phyloP scores from a whole-genome alignment of 2,329 filamentous ascomycete species.

The Hypoxylon sp. region DNA sequence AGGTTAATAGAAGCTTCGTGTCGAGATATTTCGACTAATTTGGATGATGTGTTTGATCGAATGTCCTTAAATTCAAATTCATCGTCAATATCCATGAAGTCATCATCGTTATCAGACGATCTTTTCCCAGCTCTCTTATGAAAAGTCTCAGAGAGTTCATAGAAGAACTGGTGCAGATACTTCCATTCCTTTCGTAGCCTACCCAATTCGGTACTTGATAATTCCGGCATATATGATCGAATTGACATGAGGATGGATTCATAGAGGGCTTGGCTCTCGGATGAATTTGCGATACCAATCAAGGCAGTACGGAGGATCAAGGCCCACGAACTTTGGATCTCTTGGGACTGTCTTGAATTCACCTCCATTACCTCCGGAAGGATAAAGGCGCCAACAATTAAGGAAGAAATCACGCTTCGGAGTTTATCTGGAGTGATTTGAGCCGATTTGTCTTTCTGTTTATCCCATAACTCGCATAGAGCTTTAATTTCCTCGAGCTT shows the following conservation, averaged over 20 bases:
- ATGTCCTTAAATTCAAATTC: constrained; percentile 74
- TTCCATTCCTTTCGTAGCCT: constrained; percentile 58
- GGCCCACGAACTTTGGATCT: constrained; percentile 63
- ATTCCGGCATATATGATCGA: constrained; percentile 63
- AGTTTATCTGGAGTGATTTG: constrained; percentile 69
- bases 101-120: constrained; percentile 48
- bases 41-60: constrained; percentile 59
- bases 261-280: constrained; percentile 63
- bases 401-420: constrained; percentile 66
- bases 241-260: constrained; percentile 64
- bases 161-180: constrained; percentile 62
- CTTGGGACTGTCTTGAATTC: constrained; percentile 64
- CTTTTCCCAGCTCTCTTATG: constrained; percentile 55
- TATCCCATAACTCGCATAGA: constrained; percentile 65
- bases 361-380: constrained; percentile 64
- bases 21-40: constrained; percentile 62
- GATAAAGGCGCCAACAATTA: constrained; percentile 62
- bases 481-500: constrained; percentile 66
- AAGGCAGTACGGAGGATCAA: constrained; percentile 61
- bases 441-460: constrained; percentile 60
- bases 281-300: constrained; percentile 59
- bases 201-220: constrained; percentile 58
- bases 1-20: constrained; percentile 60
- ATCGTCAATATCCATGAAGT: constrained; percentile 67
- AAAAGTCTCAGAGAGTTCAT: constrained; percentile 57